Percentiles rank a stretch among this genome's conserved stretches.
Conservation (phyloP, 208 protist species). For the Angomonas desouzai region DNA sequence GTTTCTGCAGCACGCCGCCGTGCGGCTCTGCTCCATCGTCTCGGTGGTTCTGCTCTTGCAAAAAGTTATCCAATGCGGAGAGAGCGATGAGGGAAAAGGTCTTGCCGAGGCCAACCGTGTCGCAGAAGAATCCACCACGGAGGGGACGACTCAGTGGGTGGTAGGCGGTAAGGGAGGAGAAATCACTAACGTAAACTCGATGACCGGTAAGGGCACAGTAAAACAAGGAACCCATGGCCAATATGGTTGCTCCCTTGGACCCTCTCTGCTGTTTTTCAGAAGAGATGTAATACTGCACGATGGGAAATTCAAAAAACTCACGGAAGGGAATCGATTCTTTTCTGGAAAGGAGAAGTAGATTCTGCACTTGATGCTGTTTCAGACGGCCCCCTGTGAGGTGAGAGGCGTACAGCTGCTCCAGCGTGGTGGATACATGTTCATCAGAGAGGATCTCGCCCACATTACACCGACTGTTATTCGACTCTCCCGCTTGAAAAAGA, state of each 20-base stretch:
- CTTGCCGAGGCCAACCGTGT: constrained; percentile 73
- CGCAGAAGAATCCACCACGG: constrained; percentile 46
- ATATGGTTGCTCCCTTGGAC: not conserved
- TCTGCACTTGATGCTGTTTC: constrained; percentile 45
- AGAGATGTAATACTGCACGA: constrained; percentile 15
- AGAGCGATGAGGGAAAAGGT: constrained; percentile 53
- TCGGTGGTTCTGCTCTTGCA: constrained; percentile 7
- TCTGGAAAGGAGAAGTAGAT: constrained; percentile 34
- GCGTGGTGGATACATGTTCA: not conserved
- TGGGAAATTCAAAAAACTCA: constrained; percentile 28
- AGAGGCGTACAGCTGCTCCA: not conserved
- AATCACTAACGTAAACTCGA: constrained; percentile 10
- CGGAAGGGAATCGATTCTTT: constrained; percentile 26
- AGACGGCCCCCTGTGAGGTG: constrained; percentile 6
- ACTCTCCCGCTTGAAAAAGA: not conserved
- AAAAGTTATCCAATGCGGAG: constrained; percentile 24
- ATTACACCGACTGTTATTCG: not conserved
- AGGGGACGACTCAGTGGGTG: constrained; percentile 5
- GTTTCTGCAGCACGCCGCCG: not conserved
- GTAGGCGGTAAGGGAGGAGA: not conserved
- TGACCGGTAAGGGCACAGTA: constrained; percentile 28
- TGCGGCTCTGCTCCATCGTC: not conserved
- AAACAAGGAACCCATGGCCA: constrained; percentile 21
- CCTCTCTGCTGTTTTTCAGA: not conserved
- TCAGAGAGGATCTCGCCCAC: not conserved